Evolutionary conservation across 805 yeast genomes (phyloP).

Genomic region (Barnettozyma wickerhamii): DNA sequence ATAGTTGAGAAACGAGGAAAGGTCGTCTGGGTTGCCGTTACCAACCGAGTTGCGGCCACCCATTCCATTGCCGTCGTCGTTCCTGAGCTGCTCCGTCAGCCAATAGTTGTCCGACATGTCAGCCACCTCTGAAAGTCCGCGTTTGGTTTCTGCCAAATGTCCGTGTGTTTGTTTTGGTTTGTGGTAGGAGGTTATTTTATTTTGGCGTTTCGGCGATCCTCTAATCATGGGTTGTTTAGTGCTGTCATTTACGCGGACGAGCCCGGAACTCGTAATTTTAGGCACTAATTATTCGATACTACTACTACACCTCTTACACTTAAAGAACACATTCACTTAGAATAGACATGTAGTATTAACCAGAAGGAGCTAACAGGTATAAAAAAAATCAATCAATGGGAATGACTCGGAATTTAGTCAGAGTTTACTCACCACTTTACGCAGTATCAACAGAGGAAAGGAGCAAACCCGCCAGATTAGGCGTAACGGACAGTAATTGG

Average conservation of each 20-base stretch:
- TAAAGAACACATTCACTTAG: too few relatives aligned
- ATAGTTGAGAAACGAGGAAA: constrained; percentile 47
- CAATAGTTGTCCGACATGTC: constrained; percentile 26
- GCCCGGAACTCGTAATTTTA: too few relatives aligned
- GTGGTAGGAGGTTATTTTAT: too few relatives aligned
- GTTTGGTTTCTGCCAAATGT: too few relatives aligned
- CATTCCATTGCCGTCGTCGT: constrained; percentile 19
- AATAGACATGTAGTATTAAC: too few relatives aligned
- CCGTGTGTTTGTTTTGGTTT: too few relatives aligned
- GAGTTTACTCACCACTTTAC: neutral
- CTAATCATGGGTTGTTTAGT: too few relatives aligned
- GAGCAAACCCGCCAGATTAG: neutral
- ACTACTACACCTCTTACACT: too few relatives aligned
- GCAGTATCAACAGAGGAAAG: neutral
- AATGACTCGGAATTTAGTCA: neutral
- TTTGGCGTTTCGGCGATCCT: too few relatives aligned
- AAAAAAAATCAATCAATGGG: neutral
- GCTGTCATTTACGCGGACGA: neutral
- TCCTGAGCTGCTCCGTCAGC: constrained; percentile 24
- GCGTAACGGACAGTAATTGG: neutral
- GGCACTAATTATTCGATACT: too few relatives aligned
- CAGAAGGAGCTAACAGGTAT: neutral
- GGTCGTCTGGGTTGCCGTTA: constrained; percentile 24
- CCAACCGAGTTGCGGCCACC: constrained; percentile 17
- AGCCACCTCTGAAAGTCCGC: neutral